Conservation (phyloP, 2,329 filamentous ascomycete species). For the Alternaria sp. region DNA sequence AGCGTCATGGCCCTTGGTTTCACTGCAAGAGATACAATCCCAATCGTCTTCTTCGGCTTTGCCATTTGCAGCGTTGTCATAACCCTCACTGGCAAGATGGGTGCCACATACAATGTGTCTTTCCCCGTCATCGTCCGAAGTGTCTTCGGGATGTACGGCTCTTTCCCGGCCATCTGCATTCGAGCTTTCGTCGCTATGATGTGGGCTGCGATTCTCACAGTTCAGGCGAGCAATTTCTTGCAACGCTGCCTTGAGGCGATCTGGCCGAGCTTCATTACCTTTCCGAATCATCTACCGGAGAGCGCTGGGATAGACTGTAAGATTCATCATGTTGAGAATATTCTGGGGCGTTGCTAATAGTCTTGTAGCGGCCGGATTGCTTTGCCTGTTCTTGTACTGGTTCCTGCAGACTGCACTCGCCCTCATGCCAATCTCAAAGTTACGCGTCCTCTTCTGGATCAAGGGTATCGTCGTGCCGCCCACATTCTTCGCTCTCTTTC, state of each 20-base stretch:
- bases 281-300: constrained; percentile 48
- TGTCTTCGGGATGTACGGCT: constrained; percentile 54
- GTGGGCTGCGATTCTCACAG: constrained; percentile 56
- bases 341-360: background rate
- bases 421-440: constrained; percentile 53
- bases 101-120: constrained; percentile 45
- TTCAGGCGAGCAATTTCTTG: constrained; percentile 54
- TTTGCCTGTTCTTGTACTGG: constrained; percentile 61
- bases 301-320: constrained; percentile 39
- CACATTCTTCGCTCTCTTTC: constrained; percentile 53
- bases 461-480: constrained; percentile 54
- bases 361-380: constrained; percentile 52
- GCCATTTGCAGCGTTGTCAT: constrained; percentile 56
- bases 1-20: constrained; percentile 54
- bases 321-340: no score
- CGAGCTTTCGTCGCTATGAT: constrained; percentile 53
- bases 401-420: constrained; percentile 54
- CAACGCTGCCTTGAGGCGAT: constrained; percentile 55
- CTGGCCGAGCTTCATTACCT: constrained; percentile 46
- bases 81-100: constrained; percentile 57
- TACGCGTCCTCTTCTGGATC: constrained; percentile 53
- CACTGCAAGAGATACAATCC: constrained; percentile 56
- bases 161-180: constrained; percentile 54
- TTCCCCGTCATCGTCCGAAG: constrained; percentile 54
- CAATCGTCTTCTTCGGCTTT: constrained; percentile 57